These are phyloP conservation scores for Nakaseomyces uthaithaninus DNA, from an alignment of 1,139 yeast genomes.

Conservation along the genomic window DNA sequence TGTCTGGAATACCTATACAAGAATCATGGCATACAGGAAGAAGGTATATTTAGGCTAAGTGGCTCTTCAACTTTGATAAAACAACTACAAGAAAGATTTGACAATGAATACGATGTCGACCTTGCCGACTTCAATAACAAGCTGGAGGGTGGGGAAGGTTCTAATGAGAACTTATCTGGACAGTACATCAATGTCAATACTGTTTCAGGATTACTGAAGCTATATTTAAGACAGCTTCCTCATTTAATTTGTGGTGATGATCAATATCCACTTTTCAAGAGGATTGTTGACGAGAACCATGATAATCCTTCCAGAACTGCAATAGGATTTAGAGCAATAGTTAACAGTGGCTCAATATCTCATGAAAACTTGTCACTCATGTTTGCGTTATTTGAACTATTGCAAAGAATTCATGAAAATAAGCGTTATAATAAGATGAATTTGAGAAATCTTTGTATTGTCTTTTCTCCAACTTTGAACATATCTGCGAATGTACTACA, in stretches of 20 bases:
- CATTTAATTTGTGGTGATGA: constrained; percentile 51
- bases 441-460: constrained; percentile 67
- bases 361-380: constrained; percentile 52
- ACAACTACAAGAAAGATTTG: constrained; percentile 62
- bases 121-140: constrained; percentile 34
- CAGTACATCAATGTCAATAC: constrained; percentile 53
- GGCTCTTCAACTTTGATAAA: constrained; percentile 81
- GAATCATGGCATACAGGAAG: constrained; percentile 71
- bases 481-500: constrained; percentile 59
- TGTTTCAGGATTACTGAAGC: constrained; percentile 67
- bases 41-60: constrained; percentile 84
- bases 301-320: constrained; percentile 31
- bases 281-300: constrained; percentile 30
- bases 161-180: constrained; percentile 13
- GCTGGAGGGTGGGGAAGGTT: constrained; percentile 26
- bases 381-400: constrained; percentile 56
- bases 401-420: constrained; percentile 57
- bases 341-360: constrained; percentile 35
- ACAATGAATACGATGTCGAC: constrained; percentile 59
- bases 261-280: constrained; percentile 36
- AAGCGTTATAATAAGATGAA: constrained; percentile 75
- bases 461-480: constrained; percentile 76
- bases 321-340: constrained; percentile 29
- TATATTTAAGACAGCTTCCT: constrained; percentile 67
- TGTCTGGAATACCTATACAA: constrained; percentile 63